Percentiles rank a stretch among this genome's conserved stretches.
Evolutionary conservation across 345 rosid species (phyloP).

Genomic region (Brassica incana): DNA sequence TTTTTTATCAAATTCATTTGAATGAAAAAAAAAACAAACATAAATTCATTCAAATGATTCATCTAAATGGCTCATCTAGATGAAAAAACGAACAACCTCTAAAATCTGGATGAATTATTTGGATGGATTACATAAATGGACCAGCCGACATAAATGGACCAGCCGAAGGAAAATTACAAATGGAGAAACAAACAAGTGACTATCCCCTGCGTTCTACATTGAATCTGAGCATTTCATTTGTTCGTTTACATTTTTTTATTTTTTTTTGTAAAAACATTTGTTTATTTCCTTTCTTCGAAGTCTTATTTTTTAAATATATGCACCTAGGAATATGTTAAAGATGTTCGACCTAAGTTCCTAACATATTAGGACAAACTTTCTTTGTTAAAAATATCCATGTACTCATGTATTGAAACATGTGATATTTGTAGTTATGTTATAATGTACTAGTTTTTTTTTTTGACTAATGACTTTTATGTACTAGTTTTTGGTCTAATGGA

Average conservation of each 20-base stretch:
- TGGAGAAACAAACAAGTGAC: too few species aligned
- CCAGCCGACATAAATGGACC: too few species aligned
- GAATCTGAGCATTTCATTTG: not conserved
- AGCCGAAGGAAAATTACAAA: too few species aligned
- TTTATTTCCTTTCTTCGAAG: not conserved
- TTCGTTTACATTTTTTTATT: not conserved
- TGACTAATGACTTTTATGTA: not conserved
- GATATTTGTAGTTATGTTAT: not conserved
- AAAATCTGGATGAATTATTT: too few species aligned
- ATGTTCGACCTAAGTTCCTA: not conserved
- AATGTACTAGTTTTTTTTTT: not conserved
- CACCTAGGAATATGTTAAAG: not conserved
- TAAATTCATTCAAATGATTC: too few species aligned
- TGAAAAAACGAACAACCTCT: too few species aligned
- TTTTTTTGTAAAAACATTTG: not conserved
- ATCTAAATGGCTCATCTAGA: too few species aligned
- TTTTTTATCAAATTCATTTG: too few species aligned
- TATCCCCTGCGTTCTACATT: not conserved
- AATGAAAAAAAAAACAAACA: too few species aligned
- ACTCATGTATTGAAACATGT: not conserved
- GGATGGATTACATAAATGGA: too few species aligned
- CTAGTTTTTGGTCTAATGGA: too few species aligned
- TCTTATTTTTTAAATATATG: not conserved
- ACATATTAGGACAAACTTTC: not conserved
- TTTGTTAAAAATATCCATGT: not conserved